phyloP scores from a whole-genome alignment of 148 eudicot species.

The Amaranthus palmeri region DNA sequence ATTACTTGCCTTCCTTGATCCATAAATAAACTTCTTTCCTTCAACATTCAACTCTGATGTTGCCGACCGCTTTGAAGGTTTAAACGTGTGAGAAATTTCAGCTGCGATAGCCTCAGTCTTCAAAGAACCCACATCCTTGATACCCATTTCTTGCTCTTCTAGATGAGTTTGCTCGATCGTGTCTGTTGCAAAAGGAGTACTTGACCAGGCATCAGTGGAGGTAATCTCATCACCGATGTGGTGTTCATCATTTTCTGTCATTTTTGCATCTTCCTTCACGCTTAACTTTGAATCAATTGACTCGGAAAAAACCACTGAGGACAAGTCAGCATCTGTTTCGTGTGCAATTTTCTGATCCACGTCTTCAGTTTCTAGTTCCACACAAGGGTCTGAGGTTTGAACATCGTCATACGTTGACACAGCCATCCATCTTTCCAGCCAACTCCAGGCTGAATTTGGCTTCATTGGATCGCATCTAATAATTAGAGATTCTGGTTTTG shows the following conservation, averaged over 20 bases:
- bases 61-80: constrained; percentile 38
- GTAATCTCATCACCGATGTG: constrained; percentile 21
- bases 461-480: constrained; percentile 73
- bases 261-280: constrained; percentile 18
- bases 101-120: constrained; percentile 24
- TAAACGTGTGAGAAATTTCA: constrained; percentile 24
- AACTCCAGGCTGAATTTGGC: constrained; percentile 74
- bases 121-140: constrained; percentile 15
- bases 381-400: constrained; percentile 15
- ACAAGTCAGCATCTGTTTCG: constrained; percentile 27
- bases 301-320: constrained; percentile 17
- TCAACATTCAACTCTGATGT: constrained; percentile 54
- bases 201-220: constrained; percentile 21
- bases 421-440: constrained; percentile 95
- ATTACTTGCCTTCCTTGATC: constrained; percentile 55
- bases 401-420: constrained; percentile 32
- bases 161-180: constrained; percentile 23
- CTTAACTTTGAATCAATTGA: constrained; percentile 26
- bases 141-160: constrained; percentile 21
- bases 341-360: constrained; percentile 25
- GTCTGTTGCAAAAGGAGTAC: constrained; percentile 21
- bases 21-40: constrained; percentile 45
- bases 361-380: constrained; percentile 21
- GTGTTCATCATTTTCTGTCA: constrained; percentile 29
- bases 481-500: constrained; percentile 51